phyloP scores from a whole-genome alignment of 139 green algal species.

The Microglena sp. region DNA sequence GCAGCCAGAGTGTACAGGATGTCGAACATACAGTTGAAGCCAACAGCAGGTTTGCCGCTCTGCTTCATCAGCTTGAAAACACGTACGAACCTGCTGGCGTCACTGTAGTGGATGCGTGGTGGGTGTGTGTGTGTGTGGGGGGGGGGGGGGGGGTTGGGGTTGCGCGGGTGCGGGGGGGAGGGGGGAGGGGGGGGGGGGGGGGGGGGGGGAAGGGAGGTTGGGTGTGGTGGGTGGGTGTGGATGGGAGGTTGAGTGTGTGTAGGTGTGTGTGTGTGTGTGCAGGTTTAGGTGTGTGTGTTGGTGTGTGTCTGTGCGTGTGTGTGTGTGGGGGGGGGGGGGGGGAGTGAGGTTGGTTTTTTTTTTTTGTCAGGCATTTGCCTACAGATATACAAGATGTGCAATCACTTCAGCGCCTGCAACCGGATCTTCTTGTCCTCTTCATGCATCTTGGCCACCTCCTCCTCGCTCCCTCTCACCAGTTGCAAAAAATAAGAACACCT shows the following conservation, averaged over 20 bases:
- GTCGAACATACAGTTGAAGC: slow-evolving; percentile 49
- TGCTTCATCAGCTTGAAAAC: slow-evolving; percentile 50
- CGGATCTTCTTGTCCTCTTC: neutral
- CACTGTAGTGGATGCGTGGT: no score
- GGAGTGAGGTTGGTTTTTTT: no score
- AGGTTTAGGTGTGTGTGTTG: no score
- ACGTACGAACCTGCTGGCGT: slow-evolving; percentile 23
- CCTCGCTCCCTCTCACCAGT: neutral
- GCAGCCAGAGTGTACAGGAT: neutral
- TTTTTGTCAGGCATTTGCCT: neutral
- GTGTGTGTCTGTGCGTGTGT: no score
- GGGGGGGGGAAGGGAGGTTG: no score
- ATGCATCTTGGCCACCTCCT: neutral
- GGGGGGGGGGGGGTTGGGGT: neutral
- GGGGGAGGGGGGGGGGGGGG: no score
- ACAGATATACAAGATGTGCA: neutral
- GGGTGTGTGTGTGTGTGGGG: no score
- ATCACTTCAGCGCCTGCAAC: neutral
- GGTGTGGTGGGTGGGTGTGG: neutral
- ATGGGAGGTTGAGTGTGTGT: neutral
- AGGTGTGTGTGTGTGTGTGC: no score
- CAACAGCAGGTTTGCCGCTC: slow-evolving; percentile 28
- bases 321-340: no score
- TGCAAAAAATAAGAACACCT: neutral
- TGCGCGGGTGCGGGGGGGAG: neutral